Base-by-base conservation (phyloP, 1,139 yeast genomes). In the Hyphopichia fennica region DNA sequence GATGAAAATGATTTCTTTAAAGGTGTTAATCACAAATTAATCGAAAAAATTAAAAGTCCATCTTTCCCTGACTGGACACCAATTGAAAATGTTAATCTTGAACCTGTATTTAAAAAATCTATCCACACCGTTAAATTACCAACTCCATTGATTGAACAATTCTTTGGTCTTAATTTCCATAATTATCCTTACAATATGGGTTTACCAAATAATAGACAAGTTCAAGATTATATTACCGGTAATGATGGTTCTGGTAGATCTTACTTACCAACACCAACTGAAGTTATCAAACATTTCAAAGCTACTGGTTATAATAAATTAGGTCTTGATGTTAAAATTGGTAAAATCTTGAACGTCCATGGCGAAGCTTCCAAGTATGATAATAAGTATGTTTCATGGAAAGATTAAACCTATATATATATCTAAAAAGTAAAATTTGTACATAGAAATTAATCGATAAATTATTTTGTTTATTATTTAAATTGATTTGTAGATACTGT, bases 101-200 rank as follows among this genome's bases (percentile, higher is more conserved):
- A 28, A 10, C 7, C 31, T 5, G 13, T 28, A 15, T n/a, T n/a
- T 53, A 54, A 37, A 62, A 41, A 52, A 27, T 62, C 76, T 1
- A 47, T 56, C 8, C 51, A 60, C 36, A 59, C 72, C 25, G 44
- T 61, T 15, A 67, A 65, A 52, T 69, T 72, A 48, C 45, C 54
- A 3, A 60, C 50, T 33, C 80, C 65, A 39, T 73, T 61, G 51
- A 67, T 80, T 53, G 63, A 76, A 46, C 61, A 69, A 52, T 69
- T 64, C 57, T 71, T 75, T 48, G 75, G 78, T 38, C 65, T 75
- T 41, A 78, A 84, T 52, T 88, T 76, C 66, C 63, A 64, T 35
- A 63, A 75, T 40, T 87, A 91, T 60, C 96, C 96, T 28, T 81
- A 77, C 65, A 75, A 79, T 56, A 86, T 80, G 75, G 96, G 96